These are phyloP conservation scores for Parastagonospora avenae DNA, from an alignment of 2,329 filamentous ascomycete genomes.

Conservation along the genomic window DNA sequence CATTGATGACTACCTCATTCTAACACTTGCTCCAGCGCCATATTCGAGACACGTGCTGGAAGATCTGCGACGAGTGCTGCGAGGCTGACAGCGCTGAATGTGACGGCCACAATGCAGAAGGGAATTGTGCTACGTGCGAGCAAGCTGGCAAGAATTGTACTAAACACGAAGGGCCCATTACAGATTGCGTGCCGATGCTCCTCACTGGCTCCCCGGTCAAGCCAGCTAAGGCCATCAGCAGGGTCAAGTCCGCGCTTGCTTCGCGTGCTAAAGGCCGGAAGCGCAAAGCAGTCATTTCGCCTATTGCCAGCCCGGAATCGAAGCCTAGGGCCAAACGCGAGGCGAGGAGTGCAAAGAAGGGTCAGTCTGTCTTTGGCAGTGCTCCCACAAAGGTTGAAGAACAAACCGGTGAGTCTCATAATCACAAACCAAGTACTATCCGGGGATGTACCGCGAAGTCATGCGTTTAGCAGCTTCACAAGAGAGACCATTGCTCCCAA, in stretches of 20 bases:
- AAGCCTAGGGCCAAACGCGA: slow-evolving; percentile 4
- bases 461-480: no score
- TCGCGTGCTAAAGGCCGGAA: slow-evolving; percentile 1
- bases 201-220: not conserved
- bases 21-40: slow-evolving; percentile 8
- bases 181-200: not conserved
- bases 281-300: slow-evolving; percentile 9
- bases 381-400: no score
- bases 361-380: no score
- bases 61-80: slow-evolving; percentile 21
- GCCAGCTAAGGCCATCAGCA: not conserved
- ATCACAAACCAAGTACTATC: no score
- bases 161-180: slow-evolving; percentile 7
- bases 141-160: slow-evolving; percentile 6
- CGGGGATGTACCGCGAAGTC: no score
- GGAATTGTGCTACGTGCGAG: slow-evolving; percentile 11
- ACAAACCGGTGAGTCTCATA: no score
- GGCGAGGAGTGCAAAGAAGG: not conserved
- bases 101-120: slow-evolving; percentile 4
- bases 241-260: not conserved
- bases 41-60: slow-evolving; percentile 14
- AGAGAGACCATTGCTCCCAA: no score
- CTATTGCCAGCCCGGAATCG: slow-evolving; percentile 6
- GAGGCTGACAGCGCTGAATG: slow-evolving; percentile 2
- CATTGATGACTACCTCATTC: not conserved